These are phyloP conservation scores for Umbelopsis ramanniana DNA, from an alignment of 192 early-diverging fungal genomes.

Conservation along the genomic window DNA sequence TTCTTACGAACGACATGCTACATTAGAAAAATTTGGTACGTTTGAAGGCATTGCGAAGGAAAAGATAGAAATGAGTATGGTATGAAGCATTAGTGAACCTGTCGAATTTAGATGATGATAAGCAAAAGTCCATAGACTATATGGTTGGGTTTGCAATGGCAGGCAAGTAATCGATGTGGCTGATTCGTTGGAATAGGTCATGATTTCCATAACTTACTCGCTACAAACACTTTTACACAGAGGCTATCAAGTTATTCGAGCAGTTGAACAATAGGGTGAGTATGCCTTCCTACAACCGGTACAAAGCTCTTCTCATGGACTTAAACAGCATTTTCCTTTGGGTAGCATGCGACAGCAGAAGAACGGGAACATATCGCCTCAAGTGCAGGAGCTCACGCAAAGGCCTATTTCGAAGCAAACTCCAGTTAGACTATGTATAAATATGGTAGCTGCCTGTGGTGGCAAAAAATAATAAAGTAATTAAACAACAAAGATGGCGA, in stretches of 20 bases:
- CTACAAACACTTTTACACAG: background rate
- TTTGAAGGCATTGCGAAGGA: background rate
- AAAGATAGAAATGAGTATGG: background rate
- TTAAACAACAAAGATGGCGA: too few relatives aligned
- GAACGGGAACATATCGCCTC: constrained; percentile 6
- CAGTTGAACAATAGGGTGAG: constrained; percentile 16
- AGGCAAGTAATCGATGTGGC: background rate
- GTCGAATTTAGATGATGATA: background rate
- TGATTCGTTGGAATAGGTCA: background rate
- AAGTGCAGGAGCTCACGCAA: constrained; percentile 8
- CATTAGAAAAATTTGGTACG: background rate
- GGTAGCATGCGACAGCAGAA: background rate
- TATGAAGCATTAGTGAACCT: background rate
- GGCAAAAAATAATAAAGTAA: background rate
- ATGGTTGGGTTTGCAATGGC: constrained; percentile 15
- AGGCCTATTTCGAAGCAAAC: background rate
- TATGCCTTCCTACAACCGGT: background rate
- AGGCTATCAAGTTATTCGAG: constrained; percentile 9
- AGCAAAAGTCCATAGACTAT: constrained; percentile 1
- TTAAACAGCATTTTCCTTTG: too few relatives aligned
- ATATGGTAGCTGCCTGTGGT: background rate
- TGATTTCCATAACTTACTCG: background rate
- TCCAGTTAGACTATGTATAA: background rate
- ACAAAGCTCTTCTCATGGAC: too few relatives aligned
- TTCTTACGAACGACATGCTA: constrained; percentile 8